Evolutionary conservation across 2,329 filamentous ascomycete genomes (phyloP), one percentile per base, ranked within the genome.

Genomic region (Sphaceloma murrayae): DNA sequence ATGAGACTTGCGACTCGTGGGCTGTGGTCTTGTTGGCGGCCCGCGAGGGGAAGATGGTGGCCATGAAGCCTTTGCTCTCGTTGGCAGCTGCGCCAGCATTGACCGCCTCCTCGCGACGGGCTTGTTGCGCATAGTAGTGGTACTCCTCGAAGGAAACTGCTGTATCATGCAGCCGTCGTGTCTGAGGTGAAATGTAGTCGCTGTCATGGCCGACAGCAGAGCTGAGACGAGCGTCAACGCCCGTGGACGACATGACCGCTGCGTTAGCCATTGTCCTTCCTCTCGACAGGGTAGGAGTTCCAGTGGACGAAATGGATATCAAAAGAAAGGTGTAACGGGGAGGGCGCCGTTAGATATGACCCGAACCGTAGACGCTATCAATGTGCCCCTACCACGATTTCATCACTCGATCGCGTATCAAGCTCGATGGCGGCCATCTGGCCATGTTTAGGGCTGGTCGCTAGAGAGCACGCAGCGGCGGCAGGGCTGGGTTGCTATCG

Each of bases 91-190:
- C 52, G 45, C 51, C 53, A 10, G 34, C 39, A 11, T 32, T 33
- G 32, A 19, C 27, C 7, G 18, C 31, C 21, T 54, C 48, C n/a
- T 50, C 49, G 14, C 47, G 46, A 14, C 51, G 51, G 17, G 47
- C 45, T 14, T 46, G 34, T 27, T 48, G 43, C 9, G 52, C 50
- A 33, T 51, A 52, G 33, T 49, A 42, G 27, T 49, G 34, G 38
- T 54, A 58, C 34, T 57, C 56, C 36, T 58, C 56, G 34, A 55
- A 54, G 2, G 51, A 38, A 6, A 58, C 48, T 5, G 34, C 46
- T 1, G 50, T 44, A 33, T 57, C 54, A 18, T 59, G 51, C 1
- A 56, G 51, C 21, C 55, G 56, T 16, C 56, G 52, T 5, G 47
- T 51, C 44, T 58, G 56, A 1, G 56, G 56, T 36, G 50, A 51